Evolutionary conservation across 192 early-diverging fungal species (phyloP), one percentile per base, ranked within the genome.

Genomic region (Radiomyces spectabilis): DNA sequence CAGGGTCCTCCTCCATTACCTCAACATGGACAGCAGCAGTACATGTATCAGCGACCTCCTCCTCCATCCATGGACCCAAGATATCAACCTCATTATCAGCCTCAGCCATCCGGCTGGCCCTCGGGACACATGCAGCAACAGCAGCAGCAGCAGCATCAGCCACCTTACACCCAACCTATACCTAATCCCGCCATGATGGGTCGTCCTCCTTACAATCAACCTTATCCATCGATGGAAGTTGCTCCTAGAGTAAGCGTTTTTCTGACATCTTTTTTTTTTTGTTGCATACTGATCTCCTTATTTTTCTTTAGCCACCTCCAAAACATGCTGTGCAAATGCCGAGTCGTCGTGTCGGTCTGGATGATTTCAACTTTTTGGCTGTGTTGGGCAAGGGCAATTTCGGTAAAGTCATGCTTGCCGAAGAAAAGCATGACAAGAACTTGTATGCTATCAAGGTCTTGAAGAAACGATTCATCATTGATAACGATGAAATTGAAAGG

Each of bases 311-410:
- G 68, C 59, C 69, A 71, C 70, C 73, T 71, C 62, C 70, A 70
- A 63, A 65, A 68, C 47, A 65, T 66, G 51, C 47, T n/a, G 22
- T 61, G 2, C 33, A 24, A 53, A 26, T 30, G 21, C 53, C 24
- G 7, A 15, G 27, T 1, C 40, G 33, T 21, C 40, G 42, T 26
- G 82, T 97, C 35, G 81, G 85, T 6, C 65, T 94, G 22, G 89
- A 95, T 43, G 91, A 95, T 61, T 98, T 98, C 55, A 86, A 82
- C 49, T 92, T 98, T 50, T 55, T 93, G 53, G 89, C 93, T 12
- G 94, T 98, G 2, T 72, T 98, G 21, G 95, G 95, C 49, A 95
- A 94, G 63, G 95, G 95, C 40, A 97, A 95, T 72, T 98, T 95
- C 78, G 95, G 95, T 63, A 98, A 98, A 70, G 94, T 98, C 21